phyloP scores from a whole-genome alignment of 345 rosid genomes.

The Carallia brachiata region DNA sequence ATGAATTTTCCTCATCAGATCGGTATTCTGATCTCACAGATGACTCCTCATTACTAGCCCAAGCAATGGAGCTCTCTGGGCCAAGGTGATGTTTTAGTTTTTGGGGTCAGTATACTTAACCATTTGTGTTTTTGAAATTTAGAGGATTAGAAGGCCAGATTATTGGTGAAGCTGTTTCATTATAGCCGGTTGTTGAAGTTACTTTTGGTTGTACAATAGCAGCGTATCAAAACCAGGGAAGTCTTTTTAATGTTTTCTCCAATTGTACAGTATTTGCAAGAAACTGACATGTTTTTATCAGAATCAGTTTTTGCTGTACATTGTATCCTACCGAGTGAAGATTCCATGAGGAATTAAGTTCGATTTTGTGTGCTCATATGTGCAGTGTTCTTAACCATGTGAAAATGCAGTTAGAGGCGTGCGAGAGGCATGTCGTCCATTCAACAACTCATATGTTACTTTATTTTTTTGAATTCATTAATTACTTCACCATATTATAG shows the following conservation, averaged over 20 bases:
- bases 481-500: too few relatives aligned
- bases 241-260: constrained; percentile 18
- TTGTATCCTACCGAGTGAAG: constrained; percentile 7
- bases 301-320: constrained; percentile 18
- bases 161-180: constrained; percentile 20
- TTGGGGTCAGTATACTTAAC: too few relatives aligned
- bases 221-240: constrained; percentile 19
- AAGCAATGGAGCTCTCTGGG: constrained; percentile 99
- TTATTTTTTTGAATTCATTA: too few relatives aligned
- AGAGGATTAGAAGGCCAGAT: constrained; percentile 1
- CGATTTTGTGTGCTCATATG: too few relatives aligned
- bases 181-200: constrained; percentile 3
- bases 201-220: constrained; percentile 28
- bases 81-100: constrained; percentile 57
- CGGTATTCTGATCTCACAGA: constrained; percentile 94
- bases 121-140: constrained; percentile 10
- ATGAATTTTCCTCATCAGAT: constrained; percentile 84
- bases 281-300: constrained; percentile 3
- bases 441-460: too few relatives aligned
- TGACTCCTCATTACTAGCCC: constrained; percentile 84
- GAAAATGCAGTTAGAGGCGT: too few relatives aligned
- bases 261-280: constrained; percentile 40
- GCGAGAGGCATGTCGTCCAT: too few relatives aligned
- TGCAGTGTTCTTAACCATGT: too few relatives aligned
- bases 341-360: not conserved